These are phyloP conservation scores for Podaxis pistillaris DNA, from an alignment of 768 basidiomycete genomes.

Conservation along the genomic window DNA sequence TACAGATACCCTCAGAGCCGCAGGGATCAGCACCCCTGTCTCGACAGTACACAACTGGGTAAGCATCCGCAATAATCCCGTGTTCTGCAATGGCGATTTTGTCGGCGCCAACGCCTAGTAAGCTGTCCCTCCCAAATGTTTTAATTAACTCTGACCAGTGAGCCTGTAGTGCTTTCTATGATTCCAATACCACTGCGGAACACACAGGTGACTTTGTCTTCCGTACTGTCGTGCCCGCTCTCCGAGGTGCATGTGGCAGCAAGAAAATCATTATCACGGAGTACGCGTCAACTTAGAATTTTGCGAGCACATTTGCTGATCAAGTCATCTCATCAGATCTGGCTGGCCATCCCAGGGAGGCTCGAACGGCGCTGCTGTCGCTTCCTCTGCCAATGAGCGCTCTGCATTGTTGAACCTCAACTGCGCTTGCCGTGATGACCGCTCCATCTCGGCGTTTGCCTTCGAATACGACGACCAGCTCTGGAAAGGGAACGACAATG, in stretches of 20 bases:
- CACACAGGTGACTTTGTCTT: constrained; percentile 38
- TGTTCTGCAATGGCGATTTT: constrained; percentile 35
- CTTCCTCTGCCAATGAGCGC: constrained; percentile 30
- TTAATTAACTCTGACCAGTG: neutral
- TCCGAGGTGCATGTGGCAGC: constrained; percentile 35
- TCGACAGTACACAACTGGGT: constrained; percentile 40
- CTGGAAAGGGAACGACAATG: constrained; percentile 37
- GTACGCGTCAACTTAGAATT: constrained; percentile 19
- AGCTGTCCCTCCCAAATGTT: neutral
- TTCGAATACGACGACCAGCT: constrained; percentile 38
- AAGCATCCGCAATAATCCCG: constrained; percentile 29
- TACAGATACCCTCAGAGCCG: constrained; percentile 30
- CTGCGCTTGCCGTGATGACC: constrained; percentile 31
- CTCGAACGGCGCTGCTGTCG: constrained; percentile 26
- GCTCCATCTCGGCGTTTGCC: constrained; percentile 30
- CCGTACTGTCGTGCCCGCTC: constrained; percentile 34
- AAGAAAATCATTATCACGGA: constrained; percentile 36
- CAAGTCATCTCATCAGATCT: constrained; percentile 21
- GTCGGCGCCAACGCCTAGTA: constrained; percentile 41
- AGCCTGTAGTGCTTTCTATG: constrained; percentile 32
- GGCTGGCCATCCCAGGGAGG: constrained; percentile 42
- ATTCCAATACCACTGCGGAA: constrained; percentile 27
- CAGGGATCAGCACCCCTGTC: constrained; percentile 32
- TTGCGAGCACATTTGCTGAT: neutral
- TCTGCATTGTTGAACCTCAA: constrained; percentile 33